A percentile compares a stretch with the other conserved stretches of the same genome.
These are phyloP conservation scores for Pyrus communis DNA, from an alignment of 306 rosid species.

Conservation along the genomic window DNA sequence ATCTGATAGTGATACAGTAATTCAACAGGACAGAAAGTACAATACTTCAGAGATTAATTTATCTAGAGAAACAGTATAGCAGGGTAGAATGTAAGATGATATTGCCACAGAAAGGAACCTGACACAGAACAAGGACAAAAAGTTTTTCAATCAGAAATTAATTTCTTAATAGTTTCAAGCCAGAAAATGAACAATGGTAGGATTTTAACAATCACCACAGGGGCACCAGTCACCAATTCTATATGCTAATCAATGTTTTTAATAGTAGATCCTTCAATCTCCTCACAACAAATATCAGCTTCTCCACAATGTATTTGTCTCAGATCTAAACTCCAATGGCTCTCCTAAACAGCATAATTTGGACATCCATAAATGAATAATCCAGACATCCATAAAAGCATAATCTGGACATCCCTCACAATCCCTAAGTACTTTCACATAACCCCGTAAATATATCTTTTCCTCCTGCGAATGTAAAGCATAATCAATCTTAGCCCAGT, in stretches of 20 bases:
- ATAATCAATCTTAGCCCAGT: not conserved
- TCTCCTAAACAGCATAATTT: not conserved
- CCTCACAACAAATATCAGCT: not conserved
- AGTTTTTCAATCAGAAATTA: not conserved
- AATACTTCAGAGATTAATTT: conserved; percentile 1
- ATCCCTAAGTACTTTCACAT: not conserved
- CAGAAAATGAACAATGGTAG: not conserved
- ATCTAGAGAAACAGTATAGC: conserved; percentile 12
- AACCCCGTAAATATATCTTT: not conserved
- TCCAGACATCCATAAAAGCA: not conserved
- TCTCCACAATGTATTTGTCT: not conserved
- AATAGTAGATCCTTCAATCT: not conserved
- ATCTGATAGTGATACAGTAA: conserved; percentile 42
- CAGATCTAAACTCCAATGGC: not conserved
- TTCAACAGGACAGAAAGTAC: conserved; percentile 10
- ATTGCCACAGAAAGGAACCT: not conserved
- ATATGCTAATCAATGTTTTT: not conserved
- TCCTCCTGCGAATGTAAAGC: not conserved
- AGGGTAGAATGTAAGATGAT: not conserved
- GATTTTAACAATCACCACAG: not conserved
- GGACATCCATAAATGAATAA: not conserved
- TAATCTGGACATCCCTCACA: not conserved
- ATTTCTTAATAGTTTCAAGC: not conserved
- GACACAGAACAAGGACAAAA: not conserved
- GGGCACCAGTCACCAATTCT: not conserved